These are phyloP conservation scores for Irpex sp. DNA, from an alignment of 1,284 basidiomycete species.

Conservation along the genomic window DNA sequence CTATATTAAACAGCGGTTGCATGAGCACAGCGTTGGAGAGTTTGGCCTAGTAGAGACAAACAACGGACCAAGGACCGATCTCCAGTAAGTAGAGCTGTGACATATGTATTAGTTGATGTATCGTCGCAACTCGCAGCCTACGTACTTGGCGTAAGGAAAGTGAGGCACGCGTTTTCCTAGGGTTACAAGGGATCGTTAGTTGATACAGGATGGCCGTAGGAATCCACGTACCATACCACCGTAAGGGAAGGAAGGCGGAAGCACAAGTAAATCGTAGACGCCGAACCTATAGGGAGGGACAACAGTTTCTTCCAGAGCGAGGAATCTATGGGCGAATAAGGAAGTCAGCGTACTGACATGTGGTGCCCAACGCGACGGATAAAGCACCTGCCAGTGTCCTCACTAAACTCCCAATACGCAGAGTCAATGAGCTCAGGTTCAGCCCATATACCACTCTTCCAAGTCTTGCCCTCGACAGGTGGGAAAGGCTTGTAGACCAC, in stretches of 20 bases:
- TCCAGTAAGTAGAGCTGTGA: slow-evolving; percentile 78
- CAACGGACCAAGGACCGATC: slow-evolving; percentile 79
- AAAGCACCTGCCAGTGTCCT: slow-evolving; percentile 87
- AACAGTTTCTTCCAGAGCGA: slow-evolving; percentile 81
- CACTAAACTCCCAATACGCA: slow-evolving; percentile 90
- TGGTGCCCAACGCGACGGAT: too few species aligned
- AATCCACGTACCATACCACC: slow-evolving; percentile 82
- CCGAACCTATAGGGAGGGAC: slow-evolving; percentile 87
- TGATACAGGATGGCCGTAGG: too few species aligned
- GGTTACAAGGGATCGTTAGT: not conserved
- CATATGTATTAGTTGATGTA: too few species aligned
- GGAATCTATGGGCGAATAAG: slow-evolving; percentile 64
- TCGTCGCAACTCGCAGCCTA: too few species aligned
- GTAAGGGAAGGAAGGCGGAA: slow-evolving; percentile 95
- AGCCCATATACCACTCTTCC: slow-evolving; percentile 91
- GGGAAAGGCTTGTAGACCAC: slow-evolving; percentile 79
- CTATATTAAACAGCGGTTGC: not conserved
- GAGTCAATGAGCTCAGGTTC: slow-evolving; percentile 87
- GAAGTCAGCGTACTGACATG: too few species aligned
- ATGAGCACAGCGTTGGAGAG: not conserved
- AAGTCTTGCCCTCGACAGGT: slow-evolving; percentile 68
- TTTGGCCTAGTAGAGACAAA: not conserved
- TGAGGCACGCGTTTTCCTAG: slow-evolving; percentile 86
- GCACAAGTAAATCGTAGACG: slow-evolving; percentile 92
- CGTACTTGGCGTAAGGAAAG: slow-evolving; percentile 90